A percentile compares a stretch with the other conserved stretches of the same genome.
These are phyloP conservation scores for Aspergillus arachidicola DNA, from an alignment of 2,329 filamentous ascomycete genomes.

Conservation along the genomic window DNA sequence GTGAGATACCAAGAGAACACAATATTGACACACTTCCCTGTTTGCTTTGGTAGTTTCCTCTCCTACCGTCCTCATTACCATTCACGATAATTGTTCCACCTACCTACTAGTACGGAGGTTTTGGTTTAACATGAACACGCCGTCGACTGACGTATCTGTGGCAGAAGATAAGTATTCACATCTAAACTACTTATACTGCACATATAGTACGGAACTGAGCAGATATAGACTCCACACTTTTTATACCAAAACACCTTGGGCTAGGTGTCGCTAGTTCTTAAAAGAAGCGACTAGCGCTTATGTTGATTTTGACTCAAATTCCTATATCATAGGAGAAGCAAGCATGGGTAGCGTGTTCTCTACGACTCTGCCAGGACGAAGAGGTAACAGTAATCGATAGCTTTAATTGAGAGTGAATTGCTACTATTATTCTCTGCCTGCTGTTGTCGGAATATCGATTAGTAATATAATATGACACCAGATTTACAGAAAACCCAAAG, in stretches of 20 bases:
- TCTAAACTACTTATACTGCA: background rate
- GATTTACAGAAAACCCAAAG: background rate
- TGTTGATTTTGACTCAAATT: background rate
- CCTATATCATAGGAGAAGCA: background rate
- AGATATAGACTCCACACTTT: background rate
- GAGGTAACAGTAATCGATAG: background rate
- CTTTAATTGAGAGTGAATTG: background rate
- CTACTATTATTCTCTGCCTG: background rate
- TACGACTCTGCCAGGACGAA: background rate
- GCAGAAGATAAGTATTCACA: background rate
- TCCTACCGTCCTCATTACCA: background rate
- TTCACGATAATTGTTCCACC: background rate
- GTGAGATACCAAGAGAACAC: background rate
- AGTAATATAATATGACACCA: background rate
- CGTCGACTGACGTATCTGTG: background rate
- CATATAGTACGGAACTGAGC: background rate
- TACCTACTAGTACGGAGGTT: background rate
- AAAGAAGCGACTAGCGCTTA: background rate
- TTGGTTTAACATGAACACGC: background rate
- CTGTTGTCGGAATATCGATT: background rate
- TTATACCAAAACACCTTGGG: background rate
- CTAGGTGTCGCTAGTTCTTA: background rate
- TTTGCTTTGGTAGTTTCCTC: background rate
- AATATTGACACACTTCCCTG: background rate
- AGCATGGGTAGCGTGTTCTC: background rate